phyloP scores from a whole-genome alignment of 2,329 filamentous ascomycete species.

The Pseudogymnoascus sp. region DNA sequence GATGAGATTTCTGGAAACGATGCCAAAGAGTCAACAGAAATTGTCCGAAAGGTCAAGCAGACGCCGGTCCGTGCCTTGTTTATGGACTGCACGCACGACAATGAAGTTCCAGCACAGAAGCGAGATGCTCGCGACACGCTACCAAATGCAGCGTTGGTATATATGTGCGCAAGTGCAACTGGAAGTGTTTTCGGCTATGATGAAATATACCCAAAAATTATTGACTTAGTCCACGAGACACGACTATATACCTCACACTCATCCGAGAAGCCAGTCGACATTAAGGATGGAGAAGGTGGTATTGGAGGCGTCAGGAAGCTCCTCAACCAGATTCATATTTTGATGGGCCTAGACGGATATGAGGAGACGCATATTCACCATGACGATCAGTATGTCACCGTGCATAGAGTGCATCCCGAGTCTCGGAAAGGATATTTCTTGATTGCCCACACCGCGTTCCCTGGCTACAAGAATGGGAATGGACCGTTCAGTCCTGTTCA shows the following conservation, averaged over 20 bases:
- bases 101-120: conserved; percentile 92
- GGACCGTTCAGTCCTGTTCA: conserved; percentile 71
- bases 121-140: conserved; percentile 89
- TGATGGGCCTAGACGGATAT: conserved; percentile 93
- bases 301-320: conserved; percentile 89
- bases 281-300: conserved; percentile 66
- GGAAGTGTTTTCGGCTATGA: conserved; percentile 98
- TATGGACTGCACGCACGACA: conserved; percentile 99
- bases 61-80: conserved; percentile 87
- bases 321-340: conserved; percentile 85
- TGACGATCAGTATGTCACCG: conserved; percentile 90
- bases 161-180: conserved; percentile 90
- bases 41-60: conserved; percentile 75
- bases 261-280: conserved; percentile 54
- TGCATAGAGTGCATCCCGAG: conserved; percentile 87
- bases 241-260: conserved; percentile 73
- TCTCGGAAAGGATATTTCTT: conserved; percentile 91
- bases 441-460: conserved; percentile 92
- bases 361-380: conserved; percentile 96
- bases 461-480: conserved; percentile 78
- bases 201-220: conserved; percentile 84
- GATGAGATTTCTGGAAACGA: conserved; percentile 68
- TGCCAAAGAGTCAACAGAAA: conserved; percentile 43
- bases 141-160: conserved; percentile 85
- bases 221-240: conserved; percentile 89